Evolutionary conservation across 257 asterid genomes (phyloP).

Genomic region (Anisodus tanguticus): DNA sequence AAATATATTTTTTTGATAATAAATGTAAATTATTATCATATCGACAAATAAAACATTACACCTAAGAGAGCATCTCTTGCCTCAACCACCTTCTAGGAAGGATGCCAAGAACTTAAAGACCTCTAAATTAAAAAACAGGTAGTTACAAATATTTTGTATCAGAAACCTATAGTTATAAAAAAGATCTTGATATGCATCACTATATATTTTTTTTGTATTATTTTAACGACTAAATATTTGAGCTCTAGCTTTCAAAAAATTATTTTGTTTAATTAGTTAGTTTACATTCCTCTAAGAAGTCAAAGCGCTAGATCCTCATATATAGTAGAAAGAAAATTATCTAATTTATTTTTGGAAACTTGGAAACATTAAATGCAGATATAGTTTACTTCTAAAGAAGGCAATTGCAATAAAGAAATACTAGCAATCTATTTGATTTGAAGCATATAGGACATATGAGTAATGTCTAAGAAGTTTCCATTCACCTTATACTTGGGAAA

Average conservation of each 20-base stretch:
- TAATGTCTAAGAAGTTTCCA: not conserved
- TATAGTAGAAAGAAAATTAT: not conserved
- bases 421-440: not conserved
- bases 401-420: not conserved
- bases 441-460: not conserved
- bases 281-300: not conserved
- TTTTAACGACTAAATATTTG: not conserved
- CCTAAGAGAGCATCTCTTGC: too few relatives aligned
- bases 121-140: too few relatives aligned
- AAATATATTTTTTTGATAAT: too few relatives aligned
- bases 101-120: too few relatives aligned
- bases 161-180: too few relatives aligned
- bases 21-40: too few relatives aligned
- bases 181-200: too few relatives aligned
- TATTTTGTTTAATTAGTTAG: too few relatives aligned
- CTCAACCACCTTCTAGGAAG: too few relatives aligned
- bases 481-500: not conserved
- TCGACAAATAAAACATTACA: too few relatives aligned
- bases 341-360: not conserved
- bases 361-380: constrained; percentile 8
- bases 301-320: not conserved
- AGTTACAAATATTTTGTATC: too few relatives aligned
- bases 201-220: too few relatives aligned
- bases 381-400: not conserved
- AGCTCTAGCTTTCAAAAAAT: not conserved